Evolutionary conservation across 805 yeast genomes (phyloP), one percentile per base, ranked within the genome.

Genomic region (Myxozyma mucilagina): DNA sequence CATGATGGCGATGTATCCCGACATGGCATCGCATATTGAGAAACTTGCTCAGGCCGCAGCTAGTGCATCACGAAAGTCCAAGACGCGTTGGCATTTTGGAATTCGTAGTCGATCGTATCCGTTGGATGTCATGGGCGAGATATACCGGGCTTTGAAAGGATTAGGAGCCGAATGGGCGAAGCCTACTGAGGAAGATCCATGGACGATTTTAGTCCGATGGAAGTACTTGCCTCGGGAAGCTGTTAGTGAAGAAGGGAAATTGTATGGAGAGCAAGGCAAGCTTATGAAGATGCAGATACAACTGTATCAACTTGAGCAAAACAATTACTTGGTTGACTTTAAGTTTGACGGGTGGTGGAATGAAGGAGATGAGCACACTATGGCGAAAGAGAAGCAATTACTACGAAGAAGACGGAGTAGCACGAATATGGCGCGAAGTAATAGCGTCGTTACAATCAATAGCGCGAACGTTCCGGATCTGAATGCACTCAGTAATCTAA

Each of bases 31-130:
- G n/a, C 54, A 60, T 42, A 61, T 66, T 86, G 89, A 9, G 78
- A 67, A 67, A 39, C 54, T 63, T 20, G 61, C 63, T 10, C 54
- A 39, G 1, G 51, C 63, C 14, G 47, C 78, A 8, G 65, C 85
- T 20, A 80, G 86, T 29, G 80, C 87, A n/a, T 24, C 56, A 50
- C 91, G 93, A 74, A 90, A 90, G 73, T 88, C 93, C 63, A 93
- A 91, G 75, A 90, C 97, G 6, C 85, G 96, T 75, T 94, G 99
- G 99, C 99, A 94, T 78, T 94, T 94, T 72, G 99, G 99, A 67
- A 94, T 94, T 63, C 81, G 99, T 72, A 90, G 97, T 8, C 82
- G 97, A 70, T 90, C 97, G 0, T 94, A 94, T 72, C 98, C 99
- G 38, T 79, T 94, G 68, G 99, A 94, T 74, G 99, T 94, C 3